Conservation (phyloP, 345 rosid genomes). For the Salix caprea region DNA sequence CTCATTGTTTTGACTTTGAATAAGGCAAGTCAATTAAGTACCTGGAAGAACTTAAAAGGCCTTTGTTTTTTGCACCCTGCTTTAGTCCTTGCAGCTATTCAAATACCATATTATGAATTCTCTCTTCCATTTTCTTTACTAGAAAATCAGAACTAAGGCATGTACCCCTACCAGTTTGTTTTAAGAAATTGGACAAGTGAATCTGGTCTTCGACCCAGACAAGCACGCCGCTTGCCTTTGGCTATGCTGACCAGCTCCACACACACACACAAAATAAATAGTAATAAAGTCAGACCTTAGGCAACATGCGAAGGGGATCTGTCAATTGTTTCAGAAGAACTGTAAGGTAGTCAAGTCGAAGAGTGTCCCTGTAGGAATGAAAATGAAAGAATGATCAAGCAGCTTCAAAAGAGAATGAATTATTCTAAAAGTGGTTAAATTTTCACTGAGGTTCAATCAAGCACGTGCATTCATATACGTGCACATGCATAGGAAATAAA, state of each 20-base stretch:
- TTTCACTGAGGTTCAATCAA: not conserved
- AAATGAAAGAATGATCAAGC: conserved; percentile 12
- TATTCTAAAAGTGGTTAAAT: not conserved
- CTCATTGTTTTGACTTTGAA: too few relatives aligned
- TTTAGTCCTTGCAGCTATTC: too few relatives aligned
- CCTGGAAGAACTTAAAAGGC: too few relatives aligned
- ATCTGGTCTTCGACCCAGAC: not conserved
- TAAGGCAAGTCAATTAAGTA: too few relatives aligned
- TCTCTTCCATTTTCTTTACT: too few relatives aligned
- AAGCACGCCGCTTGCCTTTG: not conserved
- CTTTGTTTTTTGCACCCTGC: too few relatives aligned
- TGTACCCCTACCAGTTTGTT: not conserved
- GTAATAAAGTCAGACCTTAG: conserved; percentile 54
- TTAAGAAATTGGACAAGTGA: not conserved
- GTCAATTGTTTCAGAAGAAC: conserved; percentile 68
- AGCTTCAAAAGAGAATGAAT: conserved; percentile 3
- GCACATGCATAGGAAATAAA: too few relatives aligned
- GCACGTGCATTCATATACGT: not conserved
- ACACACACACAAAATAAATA: not conserved
- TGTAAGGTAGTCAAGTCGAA: conserved; percentile 73
- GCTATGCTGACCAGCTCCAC: not conserved
- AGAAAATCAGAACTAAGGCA: not conserved
- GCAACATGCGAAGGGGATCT: conserved; percentile 65
- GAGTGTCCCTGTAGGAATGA: conserved; percentile 50
- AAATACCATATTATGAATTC: too few relatives aligned